Base-by-base conservation (phyloP, 441 rosid genomes). In the Biscutella laevigata region DNA sequence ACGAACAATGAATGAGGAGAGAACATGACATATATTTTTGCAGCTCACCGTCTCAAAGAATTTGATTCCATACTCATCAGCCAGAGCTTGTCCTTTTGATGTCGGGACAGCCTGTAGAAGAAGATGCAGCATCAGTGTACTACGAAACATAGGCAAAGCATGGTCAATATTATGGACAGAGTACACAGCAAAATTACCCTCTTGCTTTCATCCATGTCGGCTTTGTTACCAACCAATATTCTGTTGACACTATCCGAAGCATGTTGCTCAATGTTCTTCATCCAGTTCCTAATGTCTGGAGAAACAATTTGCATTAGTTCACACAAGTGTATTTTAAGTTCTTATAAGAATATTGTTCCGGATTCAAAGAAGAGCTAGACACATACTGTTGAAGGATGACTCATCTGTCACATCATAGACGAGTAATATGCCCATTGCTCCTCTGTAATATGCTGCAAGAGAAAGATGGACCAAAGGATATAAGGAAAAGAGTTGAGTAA, bases 161-260 rank as follows among this genome's bases (percentile, higher is more conserved):
- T 20, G 19, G 27, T 34, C 2, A 56, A 34, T 12, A 27, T 25
- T 17, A 10, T 12, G 12, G 27, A 33, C 6, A 41, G 38, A 61
- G 34, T 13, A 33, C 4, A 27, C 14, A 14, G 53, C 14, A 49
- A 33, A 30, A 3, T 53, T 71, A 79, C 86, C 80, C 86, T 79
- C 75, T 77, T 82, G 86, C 80, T 82, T 68, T 82, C 86, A 12
- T 82, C 89, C 89, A 82, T 82, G 41, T 82, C 89, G 42, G 89
- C 89, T 68, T 82, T 82, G 79, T 82, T 82, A 8, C 86, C 89
- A n/a, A 82, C 80, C 66, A 82, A 70, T 46, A 82, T 69, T 64
- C 63, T 79, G 77, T 82, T 79, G 59, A 82, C 89, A 33, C 69
- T 82, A 50, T 82, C 89, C 1, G 89, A 79, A 43, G 89, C 89